Evolutionary conservation across 2,329 filamentous ascomycete species (phyloP).

Genomic region (Curvularia hawaiiensis): DNA sequence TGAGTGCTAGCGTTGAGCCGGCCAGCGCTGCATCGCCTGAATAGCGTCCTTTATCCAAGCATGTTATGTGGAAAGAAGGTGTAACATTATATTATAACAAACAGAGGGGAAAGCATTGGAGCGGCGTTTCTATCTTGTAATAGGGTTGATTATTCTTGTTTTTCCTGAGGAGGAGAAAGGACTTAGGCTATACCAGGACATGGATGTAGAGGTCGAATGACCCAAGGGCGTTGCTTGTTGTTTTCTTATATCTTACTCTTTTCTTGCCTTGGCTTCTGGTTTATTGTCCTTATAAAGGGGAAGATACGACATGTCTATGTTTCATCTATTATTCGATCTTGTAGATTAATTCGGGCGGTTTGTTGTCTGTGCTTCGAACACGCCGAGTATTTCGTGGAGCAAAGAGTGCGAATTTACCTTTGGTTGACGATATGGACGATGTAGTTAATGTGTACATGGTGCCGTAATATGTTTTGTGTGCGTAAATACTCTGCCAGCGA

Average conservation of each 20-base stretch:
- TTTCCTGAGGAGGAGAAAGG: background rate
- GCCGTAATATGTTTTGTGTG: background rate
- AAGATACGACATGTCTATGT: background rate
- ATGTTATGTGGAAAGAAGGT: background rate
- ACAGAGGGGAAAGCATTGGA: background rate
- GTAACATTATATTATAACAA: slow-evolving; percentile 1
- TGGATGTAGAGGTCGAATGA: background rate
- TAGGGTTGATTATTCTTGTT: background rate
- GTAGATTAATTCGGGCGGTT: background rate
- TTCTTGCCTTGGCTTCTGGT: background rate
- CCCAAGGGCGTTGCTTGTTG: background rate
- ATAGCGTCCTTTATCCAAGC: background rate
- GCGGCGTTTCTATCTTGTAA: background rate
- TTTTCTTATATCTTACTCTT: background rate
- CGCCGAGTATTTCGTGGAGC: background rate
- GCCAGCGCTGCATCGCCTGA: slow-evolving; percentile 9
- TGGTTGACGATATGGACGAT: background rate
- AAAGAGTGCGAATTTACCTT: background rate
- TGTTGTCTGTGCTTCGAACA: background rate
- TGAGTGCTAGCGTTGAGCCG: slow-evolving; percentile 24
- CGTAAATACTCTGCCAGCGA: background rate
- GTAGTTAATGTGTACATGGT: background rate
- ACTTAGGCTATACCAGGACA: slow-evolving; percentile 1
- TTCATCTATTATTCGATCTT: background rate
- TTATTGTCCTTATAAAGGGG: background rate